Evolutionary conservation across 768 basidiomycete genomes (phyloP).

Genomic region (Calocybe gangraenosa): DNA sequence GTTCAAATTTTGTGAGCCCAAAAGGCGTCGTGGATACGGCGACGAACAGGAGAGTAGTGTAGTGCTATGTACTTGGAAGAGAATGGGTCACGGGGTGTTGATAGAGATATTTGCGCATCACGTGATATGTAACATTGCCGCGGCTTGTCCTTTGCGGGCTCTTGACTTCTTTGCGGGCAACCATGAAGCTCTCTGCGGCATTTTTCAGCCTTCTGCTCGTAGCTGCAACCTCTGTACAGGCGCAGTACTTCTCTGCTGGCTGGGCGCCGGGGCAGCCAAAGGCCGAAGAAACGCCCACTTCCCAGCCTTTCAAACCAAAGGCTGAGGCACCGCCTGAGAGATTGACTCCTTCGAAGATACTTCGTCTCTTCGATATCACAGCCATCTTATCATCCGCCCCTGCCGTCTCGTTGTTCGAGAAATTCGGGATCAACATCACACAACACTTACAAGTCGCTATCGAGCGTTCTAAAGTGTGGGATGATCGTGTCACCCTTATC

Average conservation of each 20-base stretch:
- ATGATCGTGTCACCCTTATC: constrained; percentile 69
- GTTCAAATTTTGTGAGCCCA: too few relatives aligned
- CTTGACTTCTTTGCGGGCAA: too few relatives aligned
- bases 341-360: constrained; percentile 16
- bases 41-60: too few relatives aligned
- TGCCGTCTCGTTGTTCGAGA: constrained; percentile 47
- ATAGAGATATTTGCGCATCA: too few relatives aligned
- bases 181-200: constrained; percentile 47
- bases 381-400: constrained; percentile 50
- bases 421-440: constrained; percentile 69
- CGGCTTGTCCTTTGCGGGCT: too few relatives aligned
- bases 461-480: constrained; percentile 47
- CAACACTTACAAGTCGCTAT: constrained; percentile 39
- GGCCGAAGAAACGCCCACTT: constrained; percentile 13
- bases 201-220: constrained; percentile 32
- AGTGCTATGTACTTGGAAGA: too few relatives aligned
- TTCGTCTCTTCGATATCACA: constrained; percentile 32
- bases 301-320: constrained; percentile 17
- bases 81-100: too few relatives aligned
- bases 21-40: too few relatives aligned
- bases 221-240: constrained; percentile 36
- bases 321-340: constrained; percentile 17
- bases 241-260: constrained; percentile 79
- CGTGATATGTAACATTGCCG: too few relatives aligned
- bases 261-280: constrained; percentile 72